Percentiles rank a stretch among this genome's conserved stretches.
phyloP scores from a whole-genome alignment of 306 rosid species.

The Glycyrrhiza uralensis region DNA sequence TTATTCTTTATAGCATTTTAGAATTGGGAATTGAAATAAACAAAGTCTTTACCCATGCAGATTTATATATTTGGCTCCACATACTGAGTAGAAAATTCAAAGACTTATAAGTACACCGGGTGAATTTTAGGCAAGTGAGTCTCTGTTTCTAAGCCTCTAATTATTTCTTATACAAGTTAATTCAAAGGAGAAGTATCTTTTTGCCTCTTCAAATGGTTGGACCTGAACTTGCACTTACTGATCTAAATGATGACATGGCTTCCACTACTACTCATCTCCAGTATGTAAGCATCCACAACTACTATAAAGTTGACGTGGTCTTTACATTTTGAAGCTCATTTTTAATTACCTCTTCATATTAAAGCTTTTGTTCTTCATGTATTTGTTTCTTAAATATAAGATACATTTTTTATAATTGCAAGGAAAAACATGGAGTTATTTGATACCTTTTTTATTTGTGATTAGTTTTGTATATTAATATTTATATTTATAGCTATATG shows the following conservation, averaged over 20 bases:
- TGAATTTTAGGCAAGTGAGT: slow-evolving; percentile 80
- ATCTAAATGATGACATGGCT: slow-evolving; percentile 93
- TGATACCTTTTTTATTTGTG: no score
- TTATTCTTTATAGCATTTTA: slow-evolving; percentile 6
- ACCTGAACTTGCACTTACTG: slow-evolving; percentile 97
- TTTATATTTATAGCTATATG: no score
- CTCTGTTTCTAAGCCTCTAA: slow-evolving; percentile 28
- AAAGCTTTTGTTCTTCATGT: not conserved
- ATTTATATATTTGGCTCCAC: slow-evolving; percentile 98
- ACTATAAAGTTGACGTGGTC: slow-evolving; percentile 15
- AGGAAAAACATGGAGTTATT: no score
- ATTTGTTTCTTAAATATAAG: no score
- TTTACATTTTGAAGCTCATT: slow-evolving; percentile 8
- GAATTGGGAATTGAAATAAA: slow-evolving; percentile 14
- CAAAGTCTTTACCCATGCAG: slow-evolving; percentile 36
- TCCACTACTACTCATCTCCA: slow-evolving; percentile 96
- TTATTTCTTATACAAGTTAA: no score
- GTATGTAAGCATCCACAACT: slow-evolving; percentile 62
- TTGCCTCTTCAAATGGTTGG: slow-evolving; percentile 73
- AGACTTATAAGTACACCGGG: slow-evolving; percentile 92
- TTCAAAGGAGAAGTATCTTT: slow-evolving; percentile 1
- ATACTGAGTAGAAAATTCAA: slow-evolving; percentile 94
- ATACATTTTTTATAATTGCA: no score
- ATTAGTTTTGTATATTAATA: no score
- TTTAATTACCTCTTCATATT: not conserved